Evolutionary conservation across 2,329 filamentous ascomycete species (phyloP).

Genomic region (Venturia asperata): DNA sequence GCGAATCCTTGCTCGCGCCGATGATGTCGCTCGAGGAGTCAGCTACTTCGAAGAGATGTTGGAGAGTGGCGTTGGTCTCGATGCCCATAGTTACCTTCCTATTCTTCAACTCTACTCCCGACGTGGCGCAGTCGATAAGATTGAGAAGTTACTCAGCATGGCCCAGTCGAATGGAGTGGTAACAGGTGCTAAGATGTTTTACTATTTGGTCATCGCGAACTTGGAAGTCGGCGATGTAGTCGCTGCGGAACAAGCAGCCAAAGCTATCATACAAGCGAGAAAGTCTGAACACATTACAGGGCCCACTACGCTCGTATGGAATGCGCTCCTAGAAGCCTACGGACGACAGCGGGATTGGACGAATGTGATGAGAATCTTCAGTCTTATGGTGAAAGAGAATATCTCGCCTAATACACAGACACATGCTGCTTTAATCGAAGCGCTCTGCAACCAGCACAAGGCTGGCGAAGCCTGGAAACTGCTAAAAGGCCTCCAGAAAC

Average conservation of each 20-base stretch:
- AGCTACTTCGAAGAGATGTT: constrained; percentile 56
- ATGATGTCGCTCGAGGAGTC: constrained; percentile 61
- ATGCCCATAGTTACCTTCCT: constrained; percentile 60
- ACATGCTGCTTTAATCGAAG: constrained; percentile 55
- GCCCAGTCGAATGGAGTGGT: constrained; percentile 49
- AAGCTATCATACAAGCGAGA: constrained; percentile 47
- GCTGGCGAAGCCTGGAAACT: constrained; percentile 51
- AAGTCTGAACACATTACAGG: constrained; percentile 42
- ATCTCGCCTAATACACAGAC: constrained; percentile 51
- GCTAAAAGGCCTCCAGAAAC: constrained; percentile 43
- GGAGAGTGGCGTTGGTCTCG: constrained; percentile 44
- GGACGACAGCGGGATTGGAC: constrained; percentile 55
- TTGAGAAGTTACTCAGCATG: constrained; percentile 57
- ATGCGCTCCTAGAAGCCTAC: constrained; percentile 60
- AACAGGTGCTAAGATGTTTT: constrained; percentile 52
- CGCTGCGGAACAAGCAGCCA: constrained; percentile 45
- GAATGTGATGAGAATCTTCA: constrained; percentile 47
- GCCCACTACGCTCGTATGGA: constrained; percentile 63
- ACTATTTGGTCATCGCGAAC: constrained; percentile 59
- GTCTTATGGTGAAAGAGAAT: constrained; percentile 46
- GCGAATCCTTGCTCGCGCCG: constrained; percentile 58
- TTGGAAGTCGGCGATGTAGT: constrained; percentile 41
- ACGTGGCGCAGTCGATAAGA: constrained; percentile 65
- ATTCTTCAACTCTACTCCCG: constrained; percentile 65
- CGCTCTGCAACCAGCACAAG: constrained; percentile 45